Base-by-base conservation (phyloP, 1,284 basidiomycete species). In the Dichomitus squalens region DNA sequence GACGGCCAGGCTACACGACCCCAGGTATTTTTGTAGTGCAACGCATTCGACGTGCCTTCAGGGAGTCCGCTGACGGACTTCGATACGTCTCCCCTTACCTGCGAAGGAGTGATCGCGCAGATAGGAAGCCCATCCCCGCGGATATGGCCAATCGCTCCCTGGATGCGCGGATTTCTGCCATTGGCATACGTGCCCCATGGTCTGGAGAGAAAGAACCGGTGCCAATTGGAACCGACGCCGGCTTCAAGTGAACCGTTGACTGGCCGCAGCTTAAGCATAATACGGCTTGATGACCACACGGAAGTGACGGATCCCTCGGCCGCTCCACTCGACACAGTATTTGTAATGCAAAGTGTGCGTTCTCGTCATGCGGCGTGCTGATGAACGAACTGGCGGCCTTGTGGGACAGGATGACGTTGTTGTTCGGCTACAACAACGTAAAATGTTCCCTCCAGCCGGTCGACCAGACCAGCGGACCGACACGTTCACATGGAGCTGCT, bases 21-120 rank as follows among this genome's bases (percentile, higher is more conserved):
- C 27, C 29, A 21, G 18, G 44, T 29, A 33, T 44, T 43, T 16
- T 14, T 52, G 23, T 20, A 34, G 51, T 35, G 21, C 40, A 11
- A 36, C 25, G 20, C 38, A 31, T 40, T 54, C 36, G 12, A 27
- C 18, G 4, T 35, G 25, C 29, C 39, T 14, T 23, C 39, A 34
- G 36, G 39, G 7, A 31, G 39, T 49, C 38, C 31, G 39, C 52
- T 40, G 52, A 54, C 52, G 44, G 16, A 29, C 41, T 21, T 23
- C 34, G 12, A 48, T 54, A 48, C 36, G 46, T 41, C 20, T 29
- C 12, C 29, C 29, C 47, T n/a, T 38, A 21, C 39, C 44, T 39
- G 53, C 47, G 53, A 55, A 55, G 53, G 46, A 18, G 20, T 20
- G 47, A 55, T 55, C 31, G 53, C 53, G 53, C 53, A 46, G 53